Evolutionary conservation across 208 protist genomes (phyloP).

Genomic region (Jaenimonas drosophilae): DNA sequence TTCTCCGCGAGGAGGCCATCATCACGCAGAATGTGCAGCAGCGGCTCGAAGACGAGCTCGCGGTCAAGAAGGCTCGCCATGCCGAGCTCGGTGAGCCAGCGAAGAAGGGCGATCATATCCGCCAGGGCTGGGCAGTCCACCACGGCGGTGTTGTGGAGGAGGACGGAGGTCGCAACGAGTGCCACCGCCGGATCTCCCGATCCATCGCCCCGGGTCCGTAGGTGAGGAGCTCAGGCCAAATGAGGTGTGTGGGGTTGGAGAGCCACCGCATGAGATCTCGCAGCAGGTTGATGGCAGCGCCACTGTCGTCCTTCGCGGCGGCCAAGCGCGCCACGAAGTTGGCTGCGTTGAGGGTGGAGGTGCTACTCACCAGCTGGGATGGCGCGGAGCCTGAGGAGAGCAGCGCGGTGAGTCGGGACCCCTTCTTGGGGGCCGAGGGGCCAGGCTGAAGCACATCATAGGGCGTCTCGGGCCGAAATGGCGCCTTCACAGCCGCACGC

Average conservation of each 20-base stretch:
- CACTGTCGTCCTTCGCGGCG: conserved; percentile 5
- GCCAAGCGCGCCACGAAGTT: conserved; percentile 14
- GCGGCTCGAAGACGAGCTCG: conserved; percentile 25
- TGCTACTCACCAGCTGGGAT: conserved; percentile 3
- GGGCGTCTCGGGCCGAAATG: conserved; percentile 46
- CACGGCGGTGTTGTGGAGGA: conserved; percentile 3
- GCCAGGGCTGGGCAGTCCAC: not conserved
- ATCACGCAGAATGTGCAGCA: conserved; percentile 21
- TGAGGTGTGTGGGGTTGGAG: conserved; percentile 15
- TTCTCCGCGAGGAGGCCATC: conserved; percentile 1
- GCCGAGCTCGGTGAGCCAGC: conserved; percentile 7
- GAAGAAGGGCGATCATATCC: conserved; percentile 2
- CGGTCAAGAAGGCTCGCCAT: conserved; percentile 25
- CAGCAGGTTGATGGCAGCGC: conserved; percentile 10
- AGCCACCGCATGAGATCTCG: conserved; percentile 28
- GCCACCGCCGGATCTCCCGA: conserved; percentile 2
- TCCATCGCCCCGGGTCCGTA: not conserved
- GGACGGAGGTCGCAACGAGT: not conserved
- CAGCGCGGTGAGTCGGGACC: conserved; percentile 7
- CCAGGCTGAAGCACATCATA: conserved; percentile 4
- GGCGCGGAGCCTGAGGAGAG: not conserved
- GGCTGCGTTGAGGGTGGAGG: conserved; percentile 6
- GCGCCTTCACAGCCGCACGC: conserved; percentile 32
- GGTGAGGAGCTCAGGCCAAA: conserved; percentile 13
- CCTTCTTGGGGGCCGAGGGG: not conserved